phyloP scores from a whole-genome alignment of 1,284 basidiomycete genomes.

The Ustilago tritici region DNA sequence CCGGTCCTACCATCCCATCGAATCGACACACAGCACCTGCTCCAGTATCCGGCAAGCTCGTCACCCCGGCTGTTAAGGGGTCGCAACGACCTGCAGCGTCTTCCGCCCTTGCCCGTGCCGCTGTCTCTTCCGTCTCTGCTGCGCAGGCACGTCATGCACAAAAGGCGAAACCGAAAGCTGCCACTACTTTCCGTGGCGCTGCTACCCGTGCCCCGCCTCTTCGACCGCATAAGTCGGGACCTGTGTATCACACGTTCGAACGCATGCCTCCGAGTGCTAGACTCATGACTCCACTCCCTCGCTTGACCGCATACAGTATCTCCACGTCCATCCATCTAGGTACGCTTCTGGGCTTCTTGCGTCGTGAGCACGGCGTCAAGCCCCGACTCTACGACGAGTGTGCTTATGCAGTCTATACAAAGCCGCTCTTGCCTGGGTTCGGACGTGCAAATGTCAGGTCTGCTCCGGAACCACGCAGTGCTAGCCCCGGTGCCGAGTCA shows the following conservation, averaged over 20 bases:
- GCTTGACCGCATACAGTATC: conserved; percentile 78
- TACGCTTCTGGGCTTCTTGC: conserved; percentile 76
- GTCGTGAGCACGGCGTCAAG: conserved; percentile 90
- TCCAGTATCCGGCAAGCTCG: conserved; percentile 41
- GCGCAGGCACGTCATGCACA: conserved; percentile 41
- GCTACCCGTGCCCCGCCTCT: conserved; percentile 45
- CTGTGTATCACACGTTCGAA: conserved; percentile 67
- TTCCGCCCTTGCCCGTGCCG: conserved; percentile 46
- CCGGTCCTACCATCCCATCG: conserved; percentile 39
- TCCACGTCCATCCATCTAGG: conserved; percentile 75
- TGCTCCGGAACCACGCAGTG: conserved; percentile 75
- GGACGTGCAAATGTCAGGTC: conserved; percentile 86
- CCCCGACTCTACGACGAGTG: conserved; percentile 93
- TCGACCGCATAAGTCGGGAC: conserved; percentile 50
- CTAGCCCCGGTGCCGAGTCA: conserved; percentile 75
- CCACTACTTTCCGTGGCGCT: conserved; percentile 42
- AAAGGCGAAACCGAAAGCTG: conserved; percentile 33
- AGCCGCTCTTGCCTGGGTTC: conserved; percentile 91
- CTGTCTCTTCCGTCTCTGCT: conserved; percentile 42
- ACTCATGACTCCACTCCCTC: conserved; percentile 60
- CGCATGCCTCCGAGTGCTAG: conserved; percentile 62
- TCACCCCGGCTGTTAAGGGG: conserved; percentile 32
- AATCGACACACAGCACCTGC: conserved; percentile 33
- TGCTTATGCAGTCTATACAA: conserved; percentile 89
- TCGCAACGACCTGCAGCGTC: conserved; percentile 50